phyloP scores from a whole-genome alignment of 2,329 filamentous ascomycete species.

The Penicillium nordicum region DNA sequence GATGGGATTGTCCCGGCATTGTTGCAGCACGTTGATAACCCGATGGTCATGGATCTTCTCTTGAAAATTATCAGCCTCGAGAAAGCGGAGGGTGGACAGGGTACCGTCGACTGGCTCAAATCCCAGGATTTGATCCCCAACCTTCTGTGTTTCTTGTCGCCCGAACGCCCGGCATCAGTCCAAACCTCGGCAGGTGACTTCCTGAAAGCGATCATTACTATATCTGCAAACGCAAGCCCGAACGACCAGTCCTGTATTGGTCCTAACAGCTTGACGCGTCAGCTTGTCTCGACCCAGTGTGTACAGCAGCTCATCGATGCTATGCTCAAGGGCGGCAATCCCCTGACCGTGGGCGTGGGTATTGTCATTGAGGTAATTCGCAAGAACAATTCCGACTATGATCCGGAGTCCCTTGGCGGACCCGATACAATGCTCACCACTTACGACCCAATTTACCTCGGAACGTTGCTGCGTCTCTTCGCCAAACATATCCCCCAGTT shows the following conservation, averaged over 20 bases:
- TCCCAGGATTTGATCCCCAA: constrained; percentile 82
- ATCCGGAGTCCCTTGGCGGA: constrained; percentile 82
- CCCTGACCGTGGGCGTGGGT: constrained; percentile 90
- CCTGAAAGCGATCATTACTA: constrained; percentile 97
- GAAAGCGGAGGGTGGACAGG: constrained; percentile 83
- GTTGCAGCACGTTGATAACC: constrained; percentile 90
- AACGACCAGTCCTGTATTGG: constrained; percentile 99
- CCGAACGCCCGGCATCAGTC: constrained; percentile 80
- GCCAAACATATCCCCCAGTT: constrained; percentile 90
- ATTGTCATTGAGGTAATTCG: constrained; percentile 98
- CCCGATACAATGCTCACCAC: constrained; percentile 75
- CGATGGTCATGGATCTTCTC: constrained; percentile 96
- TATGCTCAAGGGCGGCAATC: constrained; percentile 92
- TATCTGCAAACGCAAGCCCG: constrained; percentile 95
- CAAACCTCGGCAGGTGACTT: constrained; percentile 97
- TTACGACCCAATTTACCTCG: constrained; percentile 92
- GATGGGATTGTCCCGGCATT: constrained; percentile 79
- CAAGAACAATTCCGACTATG: constrained; percentile 99
- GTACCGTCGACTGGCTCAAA: constrained; percentile 97
- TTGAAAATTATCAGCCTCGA: constrained; percentile 97
- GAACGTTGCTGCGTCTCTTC: constrained; percentile 82
- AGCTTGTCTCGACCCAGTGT: constrained; percentile 83
- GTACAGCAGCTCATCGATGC: constrained; percentile 80
- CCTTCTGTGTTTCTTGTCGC: constrained; percentile 79
- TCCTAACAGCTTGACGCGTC: constrained; percentile 91